Conservation (phyloP, 306 rosid species). For the Alnus rubra region DNA sequence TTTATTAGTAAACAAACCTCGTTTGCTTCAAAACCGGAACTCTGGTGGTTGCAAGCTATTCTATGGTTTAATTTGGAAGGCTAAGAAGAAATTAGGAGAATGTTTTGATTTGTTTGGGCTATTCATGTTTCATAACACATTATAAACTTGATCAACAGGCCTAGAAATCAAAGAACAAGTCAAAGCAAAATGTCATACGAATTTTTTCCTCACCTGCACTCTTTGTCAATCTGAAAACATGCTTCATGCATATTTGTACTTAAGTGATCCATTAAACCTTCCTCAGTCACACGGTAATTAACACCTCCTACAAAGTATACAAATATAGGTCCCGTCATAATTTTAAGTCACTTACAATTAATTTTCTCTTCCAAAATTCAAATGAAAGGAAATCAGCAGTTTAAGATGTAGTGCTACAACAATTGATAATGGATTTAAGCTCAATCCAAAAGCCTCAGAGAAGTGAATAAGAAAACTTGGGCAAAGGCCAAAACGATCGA, state of each 20-base stretch:
- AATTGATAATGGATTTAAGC: conserved; percentile 4
- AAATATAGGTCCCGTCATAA: neutral
- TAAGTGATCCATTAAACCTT: conserved; percentile 67
- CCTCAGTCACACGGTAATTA: conserved; percentile 51
- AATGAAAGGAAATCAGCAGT: neutral
- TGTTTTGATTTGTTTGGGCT: too few species aligned
- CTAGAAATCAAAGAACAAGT: neutral
- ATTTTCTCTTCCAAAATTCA: neutral
- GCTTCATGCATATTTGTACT: conserved; percentile 63
- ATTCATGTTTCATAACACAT: neutral
- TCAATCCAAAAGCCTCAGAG: conserved; percentile 6
- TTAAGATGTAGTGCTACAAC: neutral
- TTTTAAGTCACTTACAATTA: neutral
- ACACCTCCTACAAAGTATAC: conserved; percentile 37
- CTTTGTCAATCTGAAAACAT: conserved; percentile 65
- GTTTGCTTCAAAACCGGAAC: too few species aligned
- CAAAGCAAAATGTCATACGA: conserved; percentile 2
- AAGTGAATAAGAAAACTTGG: conserved; percentile 11
- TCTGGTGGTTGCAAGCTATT: too few species aligned
- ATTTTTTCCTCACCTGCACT: conserved; percentile 52
- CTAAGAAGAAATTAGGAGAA: too few species aligned
- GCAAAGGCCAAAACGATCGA: neutral
- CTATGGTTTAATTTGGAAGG: too few species aligned
- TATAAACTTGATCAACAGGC: conserved; percentile 7
- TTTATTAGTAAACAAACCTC: too few species aligned